Evolutionary conservation across 495 filamentous ascomycete genomes (phyloP).

Genomic region (Hypoxylon subgilvum): DNA sequence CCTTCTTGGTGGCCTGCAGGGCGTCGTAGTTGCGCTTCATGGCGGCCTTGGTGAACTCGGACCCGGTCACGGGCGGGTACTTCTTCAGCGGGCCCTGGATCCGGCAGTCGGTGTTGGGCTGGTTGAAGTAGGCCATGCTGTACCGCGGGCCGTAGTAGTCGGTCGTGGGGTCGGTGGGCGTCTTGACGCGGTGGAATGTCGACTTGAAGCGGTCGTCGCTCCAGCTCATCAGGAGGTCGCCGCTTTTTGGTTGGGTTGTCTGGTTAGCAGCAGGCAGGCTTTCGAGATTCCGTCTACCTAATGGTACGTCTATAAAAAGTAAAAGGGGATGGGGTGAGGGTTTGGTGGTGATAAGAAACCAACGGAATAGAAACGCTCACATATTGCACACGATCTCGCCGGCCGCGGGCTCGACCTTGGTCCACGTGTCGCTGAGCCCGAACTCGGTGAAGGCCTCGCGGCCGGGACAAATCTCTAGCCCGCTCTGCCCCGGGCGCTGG

Average conservation of each 20-base stretch:
- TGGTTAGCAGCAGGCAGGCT: neutral
- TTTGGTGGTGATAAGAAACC: neutral
- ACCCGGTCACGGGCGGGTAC: conserved; percentile 64
- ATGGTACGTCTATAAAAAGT: neutral
- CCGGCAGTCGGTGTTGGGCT: conserved; percentile 63
- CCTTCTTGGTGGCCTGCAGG: conserved; percentile 46
- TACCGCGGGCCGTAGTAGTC: conserved; percentile 67
- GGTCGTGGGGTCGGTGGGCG: conserved; percentile 53
- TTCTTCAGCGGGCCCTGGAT: conserved; percentile 68
- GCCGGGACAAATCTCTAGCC: conserved; percentile 70
- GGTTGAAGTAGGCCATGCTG: conserved; percentile 71
- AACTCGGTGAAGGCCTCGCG: conserved; percentile 66
- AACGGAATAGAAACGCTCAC: conserved; percentile 20
- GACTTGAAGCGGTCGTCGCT: conserved; percentile 73
- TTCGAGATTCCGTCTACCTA: neutral
- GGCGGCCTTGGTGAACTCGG: conserved; percentile 62
- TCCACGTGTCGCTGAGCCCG: conserved; percentile 65
- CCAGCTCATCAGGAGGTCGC: conserved; percentile 73
- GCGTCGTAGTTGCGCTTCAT: conserved; percentile 65
- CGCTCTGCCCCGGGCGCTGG: conserved; percentile 66
- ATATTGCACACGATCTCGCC: conserved; percentile 72
- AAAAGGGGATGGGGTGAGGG: neutral
- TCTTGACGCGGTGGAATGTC: conserved; percentile 67
- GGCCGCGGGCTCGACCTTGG: conserved; percentile 61
- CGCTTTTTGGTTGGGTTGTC: conserved; percentile 40